phyloP scores from a whole-genome alignment of 768 basidiomycete genomes.

The Royoungia palumana region DNA sequence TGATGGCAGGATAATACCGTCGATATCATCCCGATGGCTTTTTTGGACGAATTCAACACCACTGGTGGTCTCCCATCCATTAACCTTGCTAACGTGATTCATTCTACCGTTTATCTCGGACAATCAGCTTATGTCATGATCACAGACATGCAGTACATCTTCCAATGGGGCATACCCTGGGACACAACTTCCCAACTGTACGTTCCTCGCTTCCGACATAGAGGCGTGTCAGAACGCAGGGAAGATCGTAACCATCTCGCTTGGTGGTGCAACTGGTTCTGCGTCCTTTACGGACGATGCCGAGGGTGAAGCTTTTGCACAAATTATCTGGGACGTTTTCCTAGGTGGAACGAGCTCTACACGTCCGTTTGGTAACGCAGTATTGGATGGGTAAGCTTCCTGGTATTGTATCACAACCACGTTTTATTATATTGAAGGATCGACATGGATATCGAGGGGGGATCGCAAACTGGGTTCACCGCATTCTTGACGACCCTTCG shows the following conservation, averaged over 20 bases:
- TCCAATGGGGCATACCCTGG: constrained; percentile 60
- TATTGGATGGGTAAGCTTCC: constrained; percentile 61
- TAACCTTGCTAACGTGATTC: constrained; percentile 54
- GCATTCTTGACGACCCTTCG: constrained; percentile 33
- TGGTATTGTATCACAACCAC: background rate
- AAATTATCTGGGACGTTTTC: constrained; percentile 67
- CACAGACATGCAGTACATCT: constrained; percentile 57
- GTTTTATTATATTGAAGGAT: constrained; percentile 22
- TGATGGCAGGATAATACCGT: constrained; percentile 48
- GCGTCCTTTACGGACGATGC: constrained; percentile 57
- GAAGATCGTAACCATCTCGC: constrained; percentile 56
- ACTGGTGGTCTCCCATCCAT: constrained; percentile 57
- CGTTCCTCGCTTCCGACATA: constrained; percentile 59
- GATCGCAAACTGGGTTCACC: constrained; percentile 29
- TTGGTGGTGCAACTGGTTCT: constrained; percentile 64
- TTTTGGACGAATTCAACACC: constrained; percentile 56
- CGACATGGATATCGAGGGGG: constrained; percentile 51
- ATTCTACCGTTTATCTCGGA: background rate
- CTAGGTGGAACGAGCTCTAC: constrained; percentile 61
- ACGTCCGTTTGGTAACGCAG: constrained; percentile 68
- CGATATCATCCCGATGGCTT: constrained; percentile 59
- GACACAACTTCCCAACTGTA: constrained; percentile 60
- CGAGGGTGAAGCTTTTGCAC: constrained; percentile 58
- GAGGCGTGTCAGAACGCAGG: constrained; percentile 61
- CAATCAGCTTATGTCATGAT: background rate